Conservation (phyloP, 78 protist genomes). For the Dictyostelium capitatum region DNA sequence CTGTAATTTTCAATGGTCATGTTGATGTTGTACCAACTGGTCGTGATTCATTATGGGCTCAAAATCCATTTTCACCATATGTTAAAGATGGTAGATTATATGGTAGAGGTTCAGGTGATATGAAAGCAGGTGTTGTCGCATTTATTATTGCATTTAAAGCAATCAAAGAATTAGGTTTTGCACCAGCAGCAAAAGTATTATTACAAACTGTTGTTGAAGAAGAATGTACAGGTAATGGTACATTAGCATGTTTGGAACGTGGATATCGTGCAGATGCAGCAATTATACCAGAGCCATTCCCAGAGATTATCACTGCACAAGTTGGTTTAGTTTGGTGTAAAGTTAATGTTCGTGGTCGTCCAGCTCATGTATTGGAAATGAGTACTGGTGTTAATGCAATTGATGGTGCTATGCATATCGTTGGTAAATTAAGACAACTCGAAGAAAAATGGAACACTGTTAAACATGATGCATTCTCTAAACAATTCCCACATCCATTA, state of each 20-base stretch:
- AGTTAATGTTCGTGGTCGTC: slow-evolving; percentile 54
- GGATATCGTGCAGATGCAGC: slow-evolving; percentile 61
- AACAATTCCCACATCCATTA: slow-evolving; percentile 50
- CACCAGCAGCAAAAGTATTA: slow-evolving; percentile 55
- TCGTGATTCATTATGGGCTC: slow-evolving; percentile 49
- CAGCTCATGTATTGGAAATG: slow-evolving; percentile 65
- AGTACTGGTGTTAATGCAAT: slow-evolving; percentile 64
- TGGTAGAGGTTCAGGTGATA: slow-evolving; percentile 76
- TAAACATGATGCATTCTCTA: slow-evolving; percentile 34
- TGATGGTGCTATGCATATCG: slow-evolving; percentile 63
- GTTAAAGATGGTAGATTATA: slow-evolving; percentile 67
- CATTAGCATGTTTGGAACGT: slow-evolving; percentile 59
- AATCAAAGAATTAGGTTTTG: slow-evolving; percentile 44
- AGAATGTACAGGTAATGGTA: slow-evolving; percentile 78
- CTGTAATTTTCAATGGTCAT: slow-evolving; percentile 61
- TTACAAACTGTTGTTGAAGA: slow-evolving; percentile 73
- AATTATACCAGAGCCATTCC: slow-evolving; percentile 75
- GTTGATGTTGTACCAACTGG: slow-evolving; percentile 79
- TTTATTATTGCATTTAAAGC: slow-evolving; percentile 66
- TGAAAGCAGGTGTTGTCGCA: slow-evolving; percentile 71
- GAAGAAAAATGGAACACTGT: slow-evolving; percentile 33
- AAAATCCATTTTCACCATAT: slow-evolving; percentile 73
- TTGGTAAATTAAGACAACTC: slow-evolving; percentile 35
- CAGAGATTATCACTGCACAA: slow-evolving; percentile 58
- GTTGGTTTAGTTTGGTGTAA: slow-evolving; percentile 75